Conservation (phyloP, 805 yeast genomes). For the Saccharomycopsis capsularis region DNA sequence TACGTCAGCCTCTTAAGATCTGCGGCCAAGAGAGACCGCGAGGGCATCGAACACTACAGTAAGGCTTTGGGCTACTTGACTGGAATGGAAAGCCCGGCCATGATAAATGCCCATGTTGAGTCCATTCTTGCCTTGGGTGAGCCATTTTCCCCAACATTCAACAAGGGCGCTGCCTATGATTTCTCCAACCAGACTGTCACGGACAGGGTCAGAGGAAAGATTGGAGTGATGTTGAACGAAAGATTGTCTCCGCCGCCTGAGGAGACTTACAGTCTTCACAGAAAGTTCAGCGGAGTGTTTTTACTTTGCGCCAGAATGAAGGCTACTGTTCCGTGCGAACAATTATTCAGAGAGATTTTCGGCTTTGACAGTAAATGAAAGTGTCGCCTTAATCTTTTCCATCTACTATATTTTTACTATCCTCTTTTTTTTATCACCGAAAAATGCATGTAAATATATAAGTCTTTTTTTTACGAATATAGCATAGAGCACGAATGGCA, state of each 20-base stretch:
- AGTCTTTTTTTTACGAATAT: too few relatives aligned
- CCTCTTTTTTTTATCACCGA: too few relatives aligned
- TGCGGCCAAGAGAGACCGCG: slow-evolving; percentile 63
- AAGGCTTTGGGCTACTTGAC: slow-evolving; percentile 78
- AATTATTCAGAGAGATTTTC: slow-evolving; percentile 69
- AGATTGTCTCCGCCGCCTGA: slow-evolving; percentile 96
- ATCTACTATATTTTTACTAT: too few relatives aligned
- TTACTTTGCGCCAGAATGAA: slow-evolving; percentile 78
- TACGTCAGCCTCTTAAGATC: slow-evolving; percentile 70
- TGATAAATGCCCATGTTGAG: slow-evolving; percentile 90
- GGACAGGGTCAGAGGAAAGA: slow-evolving; percentile 82
- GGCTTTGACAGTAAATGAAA: too few relatives aligned
- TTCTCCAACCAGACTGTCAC: slow-evolving; percentile 86
- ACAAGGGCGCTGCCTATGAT: slow-evolving; percentile 50
- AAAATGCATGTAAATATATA: too few relatives aligned
- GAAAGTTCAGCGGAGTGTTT: slow-evolving; percentile 92
- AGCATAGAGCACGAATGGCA: too few relatives aligned
- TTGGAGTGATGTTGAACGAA: slow-evolving; percentile 83
- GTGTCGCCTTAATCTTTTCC: too few relatives aligned
- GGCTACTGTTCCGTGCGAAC: slow-evolving; percentile 76
- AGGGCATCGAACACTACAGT: slow-evolving; percentile 57
- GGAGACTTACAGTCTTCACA: slow-evolving; percentile 92
- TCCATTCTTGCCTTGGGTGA: slow-evolving; percentile 88
- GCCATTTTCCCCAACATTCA: slow-evolving; percentile 62
- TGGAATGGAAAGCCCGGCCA: slow-evolving; percentile 78